These are phyloP conservation scores for Mycosphaerelloides madeirae DNA, from an alignment of 2,329 filamentous ascomycete species.

Conservation along the genomic window DNA sequence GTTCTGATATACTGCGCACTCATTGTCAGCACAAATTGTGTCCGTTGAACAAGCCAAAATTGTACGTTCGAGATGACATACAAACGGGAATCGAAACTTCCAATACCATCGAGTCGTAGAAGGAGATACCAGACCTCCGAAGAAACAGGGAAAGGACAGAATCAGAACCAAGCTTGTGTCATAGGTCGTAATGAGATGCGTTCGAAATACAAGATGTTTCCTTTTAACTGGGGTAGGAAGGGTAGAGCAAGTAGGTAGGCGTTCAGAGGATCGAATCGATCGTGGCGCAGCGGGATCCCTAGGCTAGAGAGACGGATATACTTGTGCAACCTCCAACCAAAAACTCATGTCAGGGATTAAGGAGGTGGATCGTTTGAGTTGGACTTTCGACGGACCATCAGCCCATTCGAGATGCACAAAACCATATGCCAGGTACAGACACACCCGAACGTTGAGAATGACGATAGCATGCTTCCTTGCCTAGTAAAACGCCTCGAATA, in stretches of 20 bases:
- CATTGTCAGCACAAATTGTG: constrained; percentile 5
- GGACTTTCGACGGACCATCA: constrained; percentile 23
- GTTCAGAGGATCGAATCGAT: constrained; percentile 22
- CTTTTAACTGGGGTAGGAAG: constrained; percentile 26
- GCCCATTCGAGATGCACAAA: no score
- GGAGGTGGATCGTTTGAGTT: constrained; percentile 23
- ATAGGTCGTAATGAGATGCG: no score
- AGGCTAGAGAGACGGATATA: constrained; percentile 17
- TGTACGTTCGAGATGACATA: constrained; percentile 16
- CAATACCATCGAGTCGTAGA: constrained; percentile 5
- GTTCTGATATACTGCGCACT: constrained; percentile 16
- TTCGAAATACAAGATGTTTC: constrained; percentile 27
- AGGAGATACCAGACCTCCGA: constrained; percentile 11
- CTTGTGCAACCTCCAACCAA: constrained; percentile 21
- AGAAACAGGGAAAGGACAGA: constrained; percentile 9
- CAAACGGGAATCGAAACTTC: constrained; percentile 22
- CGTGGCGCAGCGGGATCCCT: constrained; percentile 26
- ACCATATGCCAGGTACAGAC: constrained; percentile 30
- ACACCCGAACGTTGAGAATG: constrained; percentile 15
- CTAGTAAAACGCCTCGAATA: no score
- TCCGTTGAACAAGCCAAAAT: constrained; percentile 10
- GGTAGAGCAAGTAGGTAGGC: background rate
- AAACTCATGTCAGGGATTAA: constrained; percentile 24
- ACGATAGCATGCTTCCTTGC: no score
- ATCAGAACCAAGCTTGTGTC: no score